Evolutionary conservation across 176 grass and related monocot genomes (phyloP), one percentile per base, ranked within the genome.

Genomic region (Lolium perenne): DNA sequence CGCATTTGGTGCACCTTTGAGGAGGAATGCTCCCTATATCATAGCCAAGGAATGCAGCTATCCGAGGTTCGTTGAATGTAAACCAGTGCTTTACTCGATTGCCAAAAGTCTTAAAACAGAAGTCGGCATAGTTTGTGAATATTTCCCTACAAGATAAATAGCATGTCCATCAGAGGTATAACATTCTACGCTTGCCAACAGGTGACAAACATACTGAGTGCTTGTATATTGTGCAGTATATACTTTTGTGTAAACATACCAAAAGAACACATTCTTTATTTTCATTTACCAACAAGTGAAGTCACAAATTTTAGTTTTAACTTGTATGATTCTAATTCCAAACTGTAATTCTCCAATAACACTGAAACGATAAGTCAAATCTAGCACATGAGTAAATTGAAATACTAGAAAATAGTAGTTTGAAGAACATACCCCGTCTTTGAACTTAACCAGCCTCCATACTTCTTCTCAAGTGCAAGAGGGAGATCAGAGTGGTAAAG

Each of bases 401-500:
- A 8, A 67, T 12, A 49, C 25, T 47, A 35, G 25, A 58, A 64
- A 41, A 74, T 14, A 49, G 47, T 14, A 23, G 22, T 68, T n/a
- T 76, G 77, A 41, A 41, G 6, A 41, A 90, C 93, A 91, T 89
- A 92, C 90, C 49, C 55, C 67, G 92, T 90, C 47, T 90, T 90
- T 23, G 71, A 12, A 29, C 77, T 91, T 86, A 95, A 86, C 79
- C 76, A 49, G 47, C 47, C 47, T 49, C 47, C 10, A 49, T 49
- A 49, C 47, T 49, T 49, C 47, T 49, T 49, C 47, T 49, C 47
- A 49, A 49, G 47, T 49, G 47, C 47, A 49, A 12, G 47, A 35
- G 93, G 93, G 29, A 87, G 81, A 89, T 95, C 93, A 14, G 70
- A 79, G 85, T 95, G 93, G 83, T 88, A 88, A 65, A 95, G 82